Conservation (phyloP, 1,284 basidiomycete genomes). For the Ceratobasidium papillatum region DNA sequence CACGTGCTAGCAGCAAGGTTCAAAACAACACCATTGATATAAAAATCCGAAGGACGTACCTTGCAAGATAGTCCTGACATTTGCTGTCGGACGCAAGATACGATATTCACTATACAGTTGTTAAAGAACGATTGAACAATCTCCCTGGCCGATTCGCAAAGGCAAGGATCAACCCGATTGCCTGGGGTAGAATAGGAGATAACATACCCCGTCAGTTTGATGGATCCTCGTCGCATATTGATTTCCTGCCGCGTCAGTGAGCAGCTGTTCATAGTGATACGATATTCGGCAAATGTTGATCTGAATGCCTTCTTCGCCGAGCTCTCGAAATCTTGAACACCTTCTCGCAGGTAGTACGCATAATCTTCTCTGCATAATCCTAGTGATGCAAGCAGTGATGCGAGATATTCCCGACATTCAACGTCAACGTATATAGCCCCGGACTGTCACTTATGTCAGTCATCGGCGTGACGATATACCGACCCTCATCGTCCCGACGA, state of each 20-base stretch:
- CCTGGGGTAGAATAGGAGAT: too few relatives aligned
- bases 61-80: constrained; percentile 1
- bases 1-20: neutral
- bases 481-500: too few relatives aligned
- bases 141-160: neutral
- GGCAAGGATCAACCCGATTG: neutral
- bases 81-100: constrained; percentile 28
- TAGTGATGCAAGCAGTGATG: too few relatives aligned
- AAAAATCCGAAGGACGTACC: neutral
- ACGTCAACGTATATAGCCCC: too few relatives aligned
- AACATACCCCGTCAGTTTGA: constrained; percentile 9
- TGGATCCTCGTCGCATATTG: constrained; percentile 7
- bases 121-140: constrained; percentile 32
- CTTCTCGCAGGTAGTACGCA: too few relatives aligned
- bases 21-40: neutral
- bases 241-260: neutral
- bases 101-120: constrained; percentile 2
- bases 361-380: too few relatives aligned
- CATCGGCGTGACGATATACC: too few relatives aligned
- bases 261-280: constrained; percentile 13
- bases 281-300: neutral
- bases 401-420: too few relatives aligned
- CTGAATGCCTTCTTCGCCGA: too few relatives aligned
- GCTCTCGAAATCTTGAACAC: too few relatives aligned
- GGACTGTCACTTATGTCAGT: too few relatives aligned